These are phyloP conservation scores for Ceratocystis papillata DNA, from an alignment of 2,329 filamentous ascomycete species.

Conservation along the genomic window DNA sequence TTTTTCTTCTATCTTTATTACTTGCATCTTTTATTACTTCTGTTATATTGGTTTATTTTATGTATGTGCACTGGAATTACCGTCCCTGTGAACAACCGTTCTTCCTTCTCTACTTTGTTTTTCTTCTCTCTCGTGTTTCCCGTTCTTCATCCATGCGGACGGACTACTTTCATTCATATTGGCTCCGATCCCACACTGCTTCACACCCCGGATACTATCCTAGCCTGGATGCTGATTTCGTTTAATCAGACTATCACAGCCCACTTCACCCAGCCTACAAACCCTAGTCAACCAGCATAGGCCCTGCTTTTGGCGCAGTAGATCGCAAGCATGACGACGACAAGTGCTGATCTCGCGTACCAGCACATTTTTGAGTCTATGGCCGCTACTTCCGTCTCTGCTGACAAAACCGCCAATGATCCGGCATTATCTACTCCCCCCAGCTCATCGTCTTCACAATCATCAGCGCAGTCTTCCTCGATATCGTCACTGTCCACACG, in stretches of 20 bases:
- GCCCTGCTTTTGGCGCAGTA: constrained; percentile 8
- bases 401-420: neutral
- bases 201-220: neutral
- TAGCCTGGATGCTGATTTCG: constrained; percentile 4
- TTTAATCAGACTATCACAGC: constrained; percentile 6
- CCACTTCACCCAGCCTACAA: neutral
- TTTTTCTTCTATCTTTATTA: neutral
- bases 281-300: neutral
- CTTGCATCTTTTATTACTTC: neutral
- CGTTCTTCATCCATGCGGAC: neutral
- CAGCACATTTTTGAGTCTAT: constrained; percentile 20
- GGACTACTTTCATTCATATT: neutral
- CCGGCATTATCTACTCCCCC: neutral
- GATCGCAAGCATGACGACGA: constrained; percentile 18
- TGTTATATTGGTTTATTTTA: neutral
- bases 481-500: constrained; percentile 10
- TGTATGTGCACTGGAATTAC: too few species aligned
- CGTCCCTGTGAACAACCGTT: neutral
- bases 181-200: neutral
- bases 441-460: constrained; percentile 15
- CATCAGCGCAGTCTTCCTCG: constrained; percentile 8
- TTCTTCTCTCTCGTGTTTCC: neutral
- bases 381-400: neutral
- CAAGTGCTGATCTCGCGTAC: constrained; percentile 21
- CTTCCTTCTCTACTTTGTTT: neutral